phyloP scores from a whole-genome alignment of 345 rosid genomes.

The Streptanthus diversifolius region DNA sequence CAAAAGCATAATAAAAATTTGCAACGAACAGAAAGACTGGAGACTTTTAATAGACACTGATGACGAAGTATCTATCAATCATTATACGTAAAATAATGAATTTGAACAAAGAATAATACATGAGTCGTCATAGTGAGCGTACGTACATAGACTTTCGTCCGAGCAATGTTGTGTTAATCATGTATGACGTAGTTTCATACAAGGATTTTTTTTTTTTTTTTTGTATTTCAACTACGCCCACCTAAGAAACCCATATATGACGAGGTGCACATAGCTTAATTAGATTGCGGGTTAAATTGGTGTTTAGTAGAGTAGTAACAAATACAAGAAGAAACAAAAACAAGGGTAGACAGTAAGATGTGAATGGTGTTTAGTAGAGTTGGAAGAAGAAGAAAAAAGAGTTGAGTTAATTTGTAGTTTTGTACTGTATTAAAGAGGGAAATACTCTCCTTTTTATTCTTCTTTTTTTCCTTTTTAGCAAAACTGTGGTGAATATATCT shows the following conservation, averaged over 20 bases:
- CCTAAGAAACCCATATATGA: neutral
- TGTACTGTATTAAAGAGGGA: no score
- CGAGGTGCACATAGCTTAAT: neutral
- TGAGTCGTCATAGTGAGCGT: neutral
- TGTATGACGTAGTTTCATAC: neutral
- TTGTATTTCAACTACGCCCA: neutral
- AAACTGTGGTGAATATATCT: no score
- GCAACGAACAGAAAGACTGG: neutral
- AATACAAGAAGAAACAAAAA: neutral
- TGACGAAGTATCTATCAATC: neutral
- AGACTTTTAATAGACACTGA: neutral
- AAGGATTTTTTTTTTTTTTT: neutral
- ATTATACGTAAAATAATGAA: neutral
- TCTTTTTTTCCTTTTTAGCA: no score
- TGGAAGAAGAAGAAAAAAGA: no score
- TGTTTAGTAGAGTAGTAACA: neutral
- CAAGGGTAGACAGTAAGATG: neutral
- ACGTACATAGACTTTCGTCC: neutral
- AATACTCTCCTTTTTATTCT: no score
- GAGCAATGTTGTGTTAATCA: neutral
- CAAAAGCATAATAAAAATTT: neutral
- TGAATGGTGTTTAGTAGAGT: neutral
- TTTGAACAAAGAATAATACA: neutral
- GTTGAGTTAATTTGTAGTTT: no score
- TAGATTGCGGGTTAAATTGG: neutral